Evolutionary conservation across 2,329 filamentous ascomycete species (phyloP).

Genomic region (Phaeosphaeriaceae sp.): DNA sequence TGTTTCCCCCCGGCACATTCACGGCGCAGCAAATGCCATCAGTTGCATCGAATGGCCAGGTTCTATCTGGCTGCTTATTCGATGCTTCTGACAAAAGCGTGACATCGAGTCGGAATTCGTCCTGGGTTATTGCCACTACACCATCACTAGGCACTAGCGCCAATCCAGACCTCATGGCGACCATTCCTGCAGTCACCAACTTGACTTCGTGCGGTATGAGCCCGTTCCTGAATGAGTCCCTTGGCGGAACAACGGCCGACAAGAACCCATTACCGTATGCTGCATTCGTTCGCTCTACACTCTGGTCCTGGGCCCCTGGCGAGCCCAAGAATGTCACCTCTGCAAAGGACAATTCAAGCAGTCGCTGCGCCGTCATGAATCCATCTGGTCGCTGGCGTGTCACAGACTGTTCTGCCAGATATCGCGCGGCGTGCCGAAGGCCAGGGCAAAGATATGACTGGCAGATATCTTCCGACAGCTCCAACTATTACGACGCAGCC

Average conservation of each 20-base stretch:
- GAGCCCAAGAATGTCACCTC: conserved; percentile 60
- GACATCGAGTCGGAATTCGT: conserved; percentile 58
- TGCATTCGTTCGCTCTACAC: conserved; percentile 57
- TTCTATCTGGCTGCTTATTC: conserved; percentile 64
- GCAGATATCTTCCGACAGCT: conserved; percentile 55
- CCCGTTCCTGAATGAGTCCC: conserved; percentile 63
- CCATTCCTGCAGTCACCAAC: conserved; percentile 42
- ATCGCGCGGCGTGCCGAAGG: conserved; percentile 65
- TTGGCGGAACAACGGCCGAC: conserved; percentile 60
- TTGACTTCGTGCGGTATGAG: conserved; percentile 67
- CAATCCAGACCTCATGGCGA: conserved; percentile 30
- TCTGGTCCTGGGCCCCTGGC: conserved; percentile 67
- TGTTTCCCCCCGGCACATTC: conserved; percentile 61
- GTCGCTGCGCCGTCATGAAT: conserved; percentile 65
- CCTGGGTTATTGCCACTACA: conserved; percentile 39
- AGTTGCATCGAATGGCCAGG: conserved; percentile 46
- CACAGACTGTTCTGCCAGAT: conserved; percentile 60
- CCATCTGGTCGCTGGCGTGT: conserved; percentile 64
- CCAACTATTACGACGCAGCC: conserved; percentile 54
- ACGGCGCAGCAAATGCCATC: conserved; percentile 35
- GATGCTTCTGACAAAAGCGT: conserved; percentile 50
- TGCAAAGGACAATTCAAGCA: conserved; percentile 26
- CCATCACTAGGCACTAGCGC: conserved; percentile 23
- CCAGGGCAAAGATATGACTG: conserved; percentile 63
- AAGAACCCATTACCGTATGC: conserved; percentile 57